phyloP scores from a whole-genome alignment of 495 filamentous ascomycete genomes.

The Astrothelium subdiscretum region DNA sequence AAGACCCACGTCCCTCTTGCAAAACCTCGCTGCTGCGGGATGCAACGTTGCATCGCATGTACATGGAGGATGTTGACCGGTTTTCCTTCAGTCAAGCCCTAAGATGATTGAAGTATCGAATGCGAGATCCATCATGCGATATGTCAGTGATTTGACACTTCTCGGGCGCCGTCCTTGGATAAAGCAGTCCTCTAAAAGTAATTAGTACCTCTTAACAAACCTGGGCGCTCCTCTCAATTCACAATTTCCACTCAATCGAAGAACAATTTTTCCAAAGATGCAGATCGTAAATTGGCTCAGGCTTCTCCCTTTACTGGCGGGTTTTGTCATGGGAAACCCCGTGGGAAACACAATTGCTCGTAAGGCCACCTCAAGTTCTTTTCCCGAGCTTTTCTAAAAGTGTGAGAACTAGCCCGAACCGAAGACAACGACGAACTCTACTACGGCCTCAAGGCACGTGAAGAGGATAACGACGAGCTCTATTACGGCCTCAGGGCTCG shows the following conservation, averaged over 20 bases:
- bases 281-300: not conserved
- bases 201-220: not conserved
- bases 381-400: not conserved
- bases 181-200: not conserved
- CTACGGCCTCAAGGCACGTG: not conserved
- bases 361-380: not conserved
- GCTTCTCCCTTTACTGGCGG: slow-evolving; percentile 1
- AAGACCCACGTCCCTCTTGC: not conserved
- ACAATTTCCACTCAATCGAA: not conserved
- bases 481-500: not conserved
- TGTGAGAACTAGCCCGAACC: not conserved
- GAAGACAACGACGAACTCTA: not conserved
- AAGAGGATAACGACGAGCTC: not conserved
- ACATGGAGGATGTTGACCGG: not conserved
- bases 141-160: not conserved
- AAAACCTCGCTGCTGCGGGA: not conserved
- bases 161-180: not conserved
- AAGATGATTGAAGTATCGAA: not conserved
- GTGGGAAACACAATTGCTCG: not conserved
- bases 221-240: not conserved
- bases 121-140: not conserved
- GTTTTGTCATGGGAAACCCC: slow-evolving; percentile 1
- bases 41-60: slow-evolving; percentile 2
- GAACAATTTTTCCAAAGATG: not conserved
- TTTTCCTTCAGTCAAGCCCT: not conserved